Evolutionary conservation across 1,284 basidiomycete genomes (phyloP), one percentile per base, ranked within the genome.

Genomic region (Leccinum griseonigrum): DNA sequence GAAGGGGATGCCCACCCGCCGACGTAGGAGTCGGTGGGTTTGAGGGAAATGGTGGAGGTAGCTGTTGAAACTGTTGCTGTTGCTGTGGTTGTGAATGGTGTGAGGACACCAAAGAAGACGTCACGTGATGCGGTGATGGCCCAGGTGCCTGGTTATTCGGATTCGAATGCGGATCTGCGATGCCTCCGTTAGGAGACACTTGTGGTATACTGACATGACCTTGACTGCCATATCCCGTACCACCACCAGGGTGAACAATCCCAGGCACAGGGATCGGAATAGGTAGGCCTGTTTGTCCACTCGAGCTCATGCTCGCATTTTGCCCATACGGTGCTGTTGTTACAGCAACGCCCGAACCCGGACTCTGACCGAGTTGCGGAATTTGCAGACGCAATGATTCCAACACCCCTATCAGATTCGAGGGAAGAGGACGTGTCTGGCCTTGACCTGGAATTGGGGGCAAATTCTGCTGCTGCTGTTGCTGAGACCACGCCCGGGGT

Each of bases 401-500:
- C 54, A 71, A 63, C 48, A 48, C 61, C 11, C 51, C 69, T 55
- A 69, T 56, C 8, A 72, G 22, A 10, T 64, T 57, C 8, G 52
- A 0, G 1, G 67, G 57, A 4, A 60, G 31, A 14, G n/a, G 29
- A 3, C 32, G 52, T 29, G 46, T 13, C 46, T 14, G 46, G 46
- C 56, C 22, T 38, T 67, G 71, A 11, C 51, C 56, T 50, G 52
- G 16, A 16, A 51, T 60, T 46, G 26, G 4, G 2, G 58, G 36
- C 0, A 31, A n/a, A 18, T 32, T 48, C 18, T 22, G 46, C 46
- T 48, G 46, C 40, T 43, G 52, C 6, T 61, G 22, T 22, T 22
- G 64, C 5, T 46, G 43, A 3, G 60, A 31, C 4, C 14, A 38
- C 18, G 66, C 6, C 26, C 58, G 53, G 13, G 13, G 31, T 48